Evolutionary conservation across 2,329 filamentous ascomycete genomes (phyloP).

Genomic region (Penicillium sp.): DNA sequence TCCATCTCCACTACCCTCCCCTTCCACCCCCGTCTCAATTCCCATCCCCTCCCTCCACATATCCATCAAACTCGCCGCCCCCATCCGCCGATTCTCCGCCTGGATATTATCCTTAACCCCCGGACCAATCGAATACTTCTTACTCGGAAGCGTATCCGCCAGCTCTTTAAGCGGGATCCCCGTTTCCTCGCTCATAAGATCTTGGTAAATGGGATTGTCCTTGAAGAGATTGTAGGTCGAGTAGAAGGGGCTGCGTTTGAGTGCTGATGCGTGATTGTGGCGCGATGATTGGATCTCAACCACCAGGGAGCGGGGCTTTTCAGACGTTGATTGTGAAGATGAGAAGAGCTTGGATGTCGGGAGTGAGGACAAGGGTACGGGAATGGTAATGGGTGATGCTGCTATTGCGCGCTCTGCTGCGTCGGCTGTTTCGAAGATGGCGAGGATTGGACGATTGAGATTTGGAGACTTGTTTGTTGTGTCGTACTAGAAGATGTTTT

Average conservation of each 20-base stretch:
- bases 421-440: slow-evolving; percentile 38
- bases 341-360: background rate
- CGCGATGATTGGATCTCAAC: slow-evolving; percentile 28
- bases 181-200: slow-evolving; percentile 25
- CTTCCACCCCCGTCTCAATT: background rate
- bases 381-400: slow-evolving; percentile 32
- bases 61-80: slow-evolving; percentile 27
- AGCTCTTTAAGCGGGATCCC: slow-evolving; percentile 29
- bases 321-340: background rate
- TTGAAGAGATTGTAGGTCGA: slow-evolving; percentile 24
- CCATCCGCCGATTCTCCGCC: slow-evolving; percentile 22
- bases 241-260: slow-evolving; percentile 36
- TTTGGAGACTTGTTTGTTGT: slow-evolving; percentile 24
- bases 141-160: slow-evolving; percentile 32
- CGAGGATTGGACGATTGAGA: slow-evolving; percentile 25
- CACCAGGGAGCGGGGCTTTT: slow-evolving; percentile 14
- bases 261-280: slow-evolving; percentile 29
- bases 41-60: slow-evolving; percentile 24
- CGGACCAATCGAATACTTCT: slow-evolving; percentile 23
- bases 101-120: slow-evolving; percentile 20
- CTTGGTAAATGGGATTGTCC: slow-evolving; percentile 25
- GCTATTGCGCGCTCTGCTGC: slow-evolving; percentile 34
- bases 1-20: too few species aligned
- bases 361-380: slow-evolving; percentile 4
- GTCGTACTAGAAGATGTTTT: slow-evolving; percentile 29